phyloP scores from a whole-genome alignment of 306 rosid genomes.

The Comarum palustre region DNA sequence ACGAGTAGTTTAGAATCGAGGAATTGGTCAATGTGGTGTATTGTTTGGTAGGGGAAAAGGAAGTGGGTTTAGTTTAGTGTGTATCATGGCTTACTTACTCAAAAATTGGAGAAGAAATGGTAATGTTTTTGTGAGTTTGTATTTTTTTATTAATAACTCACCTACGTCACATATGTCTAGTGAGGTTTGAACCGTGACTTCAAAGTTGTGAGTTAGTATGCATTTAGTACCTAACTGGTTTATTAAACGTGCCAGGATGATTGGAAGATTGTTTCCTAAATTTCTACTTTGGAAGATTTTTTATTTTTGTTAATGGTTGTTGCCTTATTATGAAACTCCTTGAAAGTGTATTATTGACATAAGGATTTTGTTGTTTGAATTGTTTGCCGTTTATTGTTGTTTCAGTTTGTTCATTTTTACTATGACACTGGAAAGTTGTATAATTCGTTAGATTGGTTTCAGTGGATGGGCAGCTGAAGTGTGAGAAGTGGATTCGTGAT shows the following conservation, averaged over 20 bases:
- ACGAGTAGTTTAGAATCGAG: background rate
- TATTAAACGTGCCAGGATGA: background rate
- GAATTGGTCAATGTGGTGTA: background rate
- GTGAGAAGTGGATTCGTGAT: slow-evolving; percentile 91
- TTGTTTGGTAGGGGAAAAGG: background rate
- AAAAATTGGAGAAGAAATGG: background rate
- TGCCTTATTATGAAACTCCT: background rate
- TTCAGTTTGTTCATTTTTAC: slow-evolving; percentile 6
- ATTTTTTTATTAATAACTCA: too few relatives aligned
- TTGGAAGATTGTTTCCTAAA: background rate
- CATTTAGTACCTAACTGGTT: background rate
- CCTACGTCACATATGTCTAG: too few relatives aligned
- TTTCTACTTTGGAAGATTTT: background rate
- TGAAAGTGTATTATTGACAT: too few relatives aligned
- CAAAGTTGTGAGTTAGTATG: too few relatives aligned
- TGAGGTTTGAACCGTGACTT: too few relatives aligned
- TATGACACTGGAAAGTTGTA: slow-evolving; percentile 29
- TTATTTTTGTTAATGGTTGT: background rate
- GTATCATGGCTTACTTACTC: background rate
- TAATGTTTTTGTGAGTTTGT: background rate
- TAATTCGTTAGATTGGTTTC: slow-evolving; percentile 38
- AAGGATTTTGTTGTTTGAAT: background rate
- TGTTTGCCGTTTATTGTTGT: background rate
- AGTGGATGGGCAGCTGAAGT: slow-evolving; percentile 91
- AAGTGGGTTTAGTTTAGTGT: background rate